These are phyloP conservation scores for Saccharomyces pastorianus DNA, from an alignment of 1,139 yeast genomes.

Conservation along the genomic window DNA sequence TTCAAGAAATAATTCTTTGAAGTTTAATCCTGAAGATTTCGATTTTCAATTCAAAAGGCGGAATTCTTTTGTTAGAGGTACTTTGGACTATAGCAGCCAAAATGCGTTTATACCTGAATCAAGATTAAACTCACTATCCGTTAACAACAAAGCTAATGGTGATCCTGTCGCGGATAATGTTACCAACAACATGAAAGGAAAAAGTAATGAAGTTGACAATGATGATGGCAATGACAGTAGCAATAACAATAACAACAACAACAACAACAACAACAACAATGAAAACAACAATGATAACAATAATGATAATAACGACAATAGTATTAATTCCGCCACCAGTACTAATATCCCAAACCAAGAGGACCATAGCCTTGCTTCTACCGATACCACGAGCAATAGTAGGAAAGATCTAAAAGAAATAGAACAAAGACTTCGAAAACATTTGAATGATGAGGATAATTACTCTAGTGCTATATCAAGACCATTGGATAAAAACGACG, in stretches of 20 bases:
- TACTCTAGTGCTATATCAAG: slow-evolving; percentile 4
- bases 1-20: slow-evolving; percentile 22
- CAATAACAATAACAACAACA: neutral
- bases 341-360: slow-evolving; percentile 4
- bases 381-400: slow-evolving; percentile 3
- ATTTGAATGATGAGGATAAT: slow-evolving; percentile 1
- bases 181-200: neutral
- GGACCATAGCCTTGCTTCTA: slow-evolving; percentile 8
- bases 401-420: slow-evolving; percentile 5
- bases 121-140: neutral
- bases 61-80: slow-evolving; percentile 23
- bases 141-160: neutral
- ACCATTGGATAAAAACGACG: neutral
- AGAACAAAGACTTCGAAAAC: slow-evolving; percentile 7
- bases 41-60: slow-evolving; percentile 26
- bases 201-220: neutral
- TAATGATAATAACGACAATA: slow-evolving; percentile 3
- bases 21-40: slow-evolving; percentile 24
- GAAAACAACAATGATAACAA: neutral
- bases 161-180: neutral
- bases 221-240: neutral
- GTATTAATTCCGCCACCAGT: slow-evolving; percentile 5
- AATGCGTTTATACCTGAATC: neutral
- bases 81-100: slow-evolving; percentile 13
- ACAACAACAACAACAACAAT: neutral